Base-by-base conservation (phyloP, 345 rosid genomes). In the Clausena lansium region DNA sequence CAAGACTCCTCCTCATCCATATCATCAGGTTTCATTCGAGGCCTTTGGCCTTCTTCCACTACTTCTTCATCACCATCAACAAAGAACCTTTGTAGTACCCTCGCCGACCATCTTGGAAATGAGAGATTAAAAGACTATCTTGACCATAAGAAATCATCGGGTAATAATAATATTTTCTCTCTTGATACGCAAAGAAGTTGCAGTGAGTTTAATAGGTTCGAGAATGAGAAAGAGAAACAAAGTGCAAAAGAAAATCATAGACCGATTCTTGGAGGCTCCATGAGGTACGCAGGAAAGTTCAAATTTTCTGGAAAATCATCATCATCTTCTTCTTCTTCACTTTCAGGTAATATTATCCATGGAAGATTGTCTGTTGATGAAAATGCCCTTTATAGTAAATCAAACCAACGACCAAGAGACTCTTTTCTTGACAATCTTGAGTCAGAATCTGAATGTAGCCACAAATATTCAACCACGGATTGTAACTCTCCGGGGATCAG, bases 351-450 rank as follows among this genome's bases (percentile, higher is more conserved):
- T 30, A 72, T 79, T 54, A 67, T 83, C 11, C 87, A 92, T 0
- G 88, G 91, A 77, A 88, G 95, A 63, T 70, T 79, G 30, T 88
- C 96, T 14, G 86, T 87, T 72, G 92, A 90, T 63, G 92, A 88
- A 80, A 87, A 78, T 69, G 81, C 75, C 1, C 83, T 87, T 4
- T 76, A 80, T 55, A 83, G 72, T 73, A 88, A 78, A 73, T 63
- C 80, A 3, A 41, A 80, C 27, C 72, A 60, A 71, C 58, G 68
- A 73, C 82, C 58, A 73, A 74, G 91, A 17, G 89, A 81, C 47
- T 7, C 39, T 68, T 79, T 66, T n/a, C 5, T 20, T 24, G 87
- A 83, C 33, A 68, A 69, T 41, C 65, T 78, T 45, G 90, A 87
- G 52, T 81, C 86, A 45, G 91, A 87, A 47, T 89, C 86, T 15